Evolutionary conservation across 2,329 filamentous ascomycete species (phyloP), one percentile per base, ranked within the genome.

Genomic region (Chrysosporium keratinophilum): DNA sequence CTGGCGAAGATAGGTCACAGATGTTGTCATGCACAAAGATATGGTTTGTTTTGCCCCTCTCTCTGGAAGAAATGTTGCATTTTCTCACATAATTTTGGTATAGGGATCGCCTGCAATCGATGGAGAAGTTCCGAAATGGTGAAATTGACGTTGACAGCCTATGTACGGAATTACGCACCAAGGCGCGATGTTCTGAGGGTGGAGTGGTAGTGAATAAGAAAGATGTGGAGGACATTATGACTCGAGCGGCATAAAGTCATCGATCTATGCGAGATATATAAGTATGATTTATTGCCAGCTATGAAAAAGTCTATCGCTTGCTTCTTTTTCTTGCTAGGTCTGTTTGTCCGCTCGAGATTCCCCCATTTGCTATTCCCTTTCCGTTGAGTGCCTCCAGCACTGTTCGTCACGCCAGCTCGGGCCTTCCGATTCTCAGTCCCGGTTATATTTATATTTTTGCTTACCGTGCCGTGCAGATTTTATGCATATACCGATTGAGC

Each of bases 121-220:
- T 89, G 69, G 84, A 88, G 56, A 89, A 86, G 67, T 93, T 95
- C 62, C 86, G 90, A 65, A 87, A 81, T 55, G 90, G 90, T 62
- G 90, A 94, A 62, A 88, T 97, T 60, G 93, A 98, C 61, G 85
- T 98, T 47, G 93, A 98, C 65, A 83, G 85, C 34, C 79, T 98
- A 20, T 98, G 93, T 73, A 86, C 85, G 3, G 90, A 98, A 67
- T 80, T 98, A 12, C 87, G 91, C 59, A 87, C 90, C 68, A 98
- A 98, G 74, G 93, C 93, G 55, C 93, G 91, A 66, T 98, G 93
- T 69, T 95, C 89, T 0, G 74, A 95, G 61, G 85, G 79, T 15
- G 91, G 93, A 14, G 88, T 94, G 11, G 88, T 95, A 15, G 87
- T 98, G 20, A 85, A 89, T 58, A 84, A 95, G 71, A 81, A 82